Evolutionary conservation across 441 rosid species (phyloP).

Genomic region (Erysimum cheiri): DNA sequence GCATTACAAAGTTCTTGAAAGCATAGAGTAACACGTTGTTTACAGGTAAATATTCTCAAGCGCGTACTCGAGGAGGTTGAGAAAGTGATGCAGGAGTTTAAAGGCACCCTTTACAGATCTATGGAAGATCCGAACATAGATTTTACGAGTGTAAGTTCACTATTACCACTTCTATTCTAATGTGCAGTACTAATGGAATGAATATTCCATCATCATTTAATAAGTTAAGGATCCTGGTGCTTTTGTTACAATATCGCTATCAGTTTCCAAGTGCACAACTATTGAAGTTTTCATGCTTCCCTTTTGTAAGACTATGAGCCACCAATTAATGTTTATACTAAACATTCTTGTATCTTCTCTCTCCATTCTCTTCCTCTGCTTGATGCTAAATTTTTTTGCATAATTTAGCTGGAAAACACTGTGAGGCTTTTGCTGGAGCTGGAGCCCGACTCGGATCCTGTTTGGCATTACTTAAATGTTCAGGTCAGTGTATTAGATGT

Average conservation of each 20-base stretch:
- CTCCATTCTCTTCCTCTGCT: constrained; percentile 3
- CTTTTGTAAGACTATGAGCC: constrained; percentile 7
- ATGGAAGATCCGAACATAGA: constrained; percentile 98
- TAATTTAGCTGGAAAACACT: constrained; percentile 89
- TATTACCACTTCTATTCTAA: constrained; percentile 1
- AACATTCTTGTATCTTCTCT: neutral
- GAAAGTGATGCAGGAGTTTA: constrained; percentile 93
- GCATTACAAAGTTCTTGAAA: constrained; percentile 23
- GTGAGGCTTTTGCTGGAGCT: constrained; percentile 94
- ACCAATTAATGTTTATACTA: constrained; percentile 5
- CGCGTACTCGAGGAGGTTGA: constrained; percentile 99
- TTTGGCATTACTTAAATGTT: constrained; percentile 92
- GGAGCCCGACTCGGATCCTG: constrained; percentile 96
- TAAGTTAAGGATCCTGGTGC: constrained; percentile 1
- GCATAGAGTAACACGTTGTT: constrained; percentile 30
- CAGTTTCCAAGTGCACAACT: constrained; percentile 2
- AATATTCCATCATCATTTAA: constrained; percentile 19
- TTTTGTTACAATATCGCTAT: constrained; percentile 4
- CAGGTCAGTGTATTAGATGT: constrained; percentile 65
- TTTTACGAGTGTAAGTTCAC: constrained; percentile 71
- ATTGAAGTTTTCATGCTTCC: constrained; percentile 23
- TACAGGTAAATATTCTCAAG: constrained; percentile 91
- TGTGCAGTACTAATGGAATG: neutral
- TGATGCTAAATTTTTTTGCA: constrained; percentile 27
- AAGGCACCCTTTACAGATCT: constrained; percentile 85